Base-by-base conservation (phyloP, 495 filamentous ascomycete genomes). In the Bathelium albidoporum region DNA sequence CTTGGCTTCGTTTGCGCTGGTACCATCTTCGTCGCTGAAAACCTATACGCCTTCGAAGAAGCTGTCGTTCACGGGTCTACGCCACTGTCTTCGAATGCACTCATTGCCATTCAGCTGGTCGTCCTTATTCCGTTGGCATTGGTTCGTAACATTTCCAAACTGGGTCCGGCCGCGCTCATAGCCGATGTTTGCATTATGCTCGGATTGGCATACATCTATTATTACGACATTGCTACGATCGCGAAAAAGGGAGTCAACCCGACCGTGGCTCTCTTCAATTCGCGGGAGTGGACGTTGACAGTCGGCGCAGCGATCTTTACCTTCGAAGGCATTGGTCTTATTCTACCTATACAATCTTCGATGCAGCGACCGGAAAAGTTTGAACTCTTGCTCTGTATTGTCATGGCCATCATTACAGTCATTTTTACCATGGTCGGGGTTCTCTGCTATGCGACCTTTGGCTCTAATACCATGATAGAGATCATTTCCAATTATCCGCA, bases 301-400 rank as follows among this genome's bases (percentile, higher is more conserved):
- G 97, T 98, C 69, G 94, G 94, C 67, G 97, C 94, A 9, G 95
- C 94, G 22, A 97, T 98, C 68, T 98, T 98, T 78, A 98, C 94
- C 4, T 98, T 96, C 67, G 94, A 98, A 71, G 94, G 94, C 22
- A 91, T 98, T 66, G 94, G 94, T 22, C 82, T 98, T n/a, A 96
- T 98, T 75, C 96, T 98, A 63, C 94, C 94, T 2, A 97, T 98
- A 63, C 95, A 98, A 75, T 90, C 94, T 71, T 94, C 91, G 1
- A 98, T 98, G 94, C 87, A 84, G 70, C 78, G 89, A 58, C 94
- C 90, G 1, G 80, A 85, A 59, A 90, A 95, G 69, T 97, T 98
- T 71, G 90, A 92, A 26, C 82, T 79, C 61, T 89, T 98, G 36
- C 83, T 98, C 59, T 89, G 83, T 34, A 81, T 81, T 61, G 89